Conservation (phyloP, 441 rosid species). For the Rhodomyrtus psidioides region DNA sequence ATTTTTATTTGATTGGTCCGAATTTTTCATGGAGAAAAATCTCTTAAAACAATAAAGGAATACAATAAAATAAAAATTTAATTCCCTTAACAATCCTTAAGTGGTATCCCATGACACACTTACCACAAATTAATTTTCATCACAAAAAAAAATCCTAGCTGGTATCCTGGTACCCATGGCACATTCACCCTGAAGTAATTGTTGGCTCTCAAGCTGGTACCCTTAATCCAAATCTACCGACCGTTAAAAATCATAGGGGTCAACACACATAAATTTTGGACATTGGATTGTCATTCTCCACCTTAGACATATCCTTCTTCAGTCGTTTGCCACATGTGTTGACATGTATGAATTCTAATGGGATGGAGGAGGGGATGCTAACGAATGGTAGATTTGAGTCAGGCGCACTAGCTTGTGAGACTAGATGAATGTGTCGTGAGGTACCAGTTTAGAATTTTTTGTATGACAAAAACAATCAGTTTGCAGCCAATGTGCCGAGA, state of each 20-base stretch:
- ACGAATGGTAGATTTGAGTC: background rate
- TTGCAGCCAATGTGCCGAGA: background rate
- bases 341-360: background rate
- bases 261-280: background rate
- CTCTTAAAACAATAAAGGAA: background rate
- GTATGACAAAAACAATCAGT: background rate
- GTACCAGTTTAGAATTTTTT: accelerated
- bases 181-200: background rate
- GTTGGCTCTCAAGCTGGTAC: background rate
- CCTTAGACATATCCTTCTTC: background rate
- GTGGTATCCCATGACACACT: accelerated
- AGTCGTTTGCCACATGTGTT: background rate
- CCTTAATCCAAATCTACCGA: background rate
- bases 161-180: background rate
- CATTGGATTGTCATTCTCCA: background rate
- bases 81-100: background rate
- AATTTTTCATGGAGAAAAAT: background rate
- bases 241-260: accelerated
- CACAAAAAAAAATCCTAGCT: background rate
- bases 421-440: background rate
- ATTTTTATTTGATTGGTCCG: background rate
- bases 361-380: background rate
- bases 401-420: background rate
- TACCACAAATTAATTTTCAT: background rate
- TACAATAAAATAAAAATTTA: background rate